Evolutionary conservation across 1,139 yeast genomes (phyloP), one percentile per base, ranked within the genome.

Genomic region (Blastobotrys ciferrii): DNA sequence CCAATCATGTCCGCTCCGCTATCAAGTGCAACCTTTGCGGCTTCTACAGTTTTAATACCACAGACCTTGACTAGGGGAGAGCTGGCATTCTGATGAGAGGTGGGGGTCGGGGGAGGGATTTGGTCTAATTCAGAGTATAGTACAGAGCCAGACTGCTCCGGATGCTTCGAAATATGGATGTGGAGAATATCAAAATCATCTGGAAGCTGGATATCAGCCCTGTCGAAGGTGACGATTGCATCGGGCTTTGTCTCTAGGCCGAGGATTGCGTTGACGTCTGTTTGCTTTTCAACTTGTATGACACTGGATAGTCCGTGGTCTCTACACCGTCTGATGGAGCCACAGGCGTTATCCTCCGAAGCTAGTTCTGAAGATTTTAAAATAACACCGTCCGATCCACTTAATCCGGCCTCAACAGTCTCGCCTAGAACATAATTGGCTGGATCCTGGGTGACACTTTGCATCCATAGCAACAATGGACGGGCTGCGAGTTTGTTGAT

Each of bases 1-100:
- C 98, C 98, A 4, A 92, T 60, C 46, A 88, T 66, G 56, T 85
- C 79, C 0, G 97, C 91, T 0, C 94, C 95, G 12, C 73, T 59
- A 0, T 76, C 78, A 0, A 88, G 69, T 0, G 97, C 97, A 2
- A 62, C 64, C 31, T 68, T 55, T 0, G 97, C 98, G 0, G 88
- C 53, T 42, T 80, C 85, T 0, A 69, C 64, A 2, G 84, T 74
- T 58, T 78, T 78, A 20, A 91, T 63, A 0, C 98, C 98, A 66
- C 98, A 92, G 2, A 91, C 81, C 64, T 92, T 92, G 14, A 86
- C 84, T 17, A 80, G 59, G 31, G 64, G 63, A 1, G 40, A 19
- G 11, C 41, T 42, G 11, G 47, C 47, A 5, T 4, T 13, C 2
- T 7, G 42, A 6, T 37, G 33, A 19, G 23, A n/a, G 11, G 23